Evolutionary conservation across 108 stramenopile genomes (phyloP).

Genomic region (Cyclotella atomus): DNA sequence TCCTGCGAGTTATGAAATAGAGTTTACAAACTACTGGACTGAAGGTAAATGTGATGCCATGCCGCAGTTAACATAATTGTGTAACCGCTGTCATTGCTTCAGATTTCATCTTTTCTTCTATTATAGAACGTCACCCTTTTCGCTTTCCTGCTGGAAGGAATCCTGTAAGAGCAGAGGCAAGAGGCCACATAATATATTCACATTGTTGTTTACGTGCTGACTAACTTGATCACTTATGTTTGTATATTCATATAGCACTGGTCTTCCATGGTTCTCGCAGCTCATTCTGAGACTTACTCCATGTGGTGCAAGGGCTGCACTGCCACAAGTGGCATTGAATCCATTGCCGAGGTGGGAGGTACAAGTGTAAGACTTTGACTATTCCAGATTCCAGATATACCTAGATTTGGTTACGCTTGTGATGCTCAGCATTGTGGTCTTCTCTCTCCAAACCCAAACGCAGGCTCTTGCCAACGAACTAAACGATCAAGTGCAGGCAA

Average conservation of each 20-base stretch:
- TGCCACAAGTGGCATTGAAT: slow-evolving; percentile 5
- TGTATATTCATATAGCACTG: too few relatives aligned
- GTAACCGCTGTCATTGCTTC: too few relatives aligned
- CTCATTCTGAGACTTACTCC: slow-evolving; percentile 1
- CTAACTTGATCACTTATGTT: too few relatives aligned
- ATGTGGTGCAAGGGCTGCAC: slow-evolving; percentile 13
- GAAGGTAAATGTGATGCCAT: too few relatives aligned
- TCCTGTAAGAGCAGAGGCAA: too few relatives aligned
- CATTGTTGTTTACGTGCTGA: too few relatives aligned
- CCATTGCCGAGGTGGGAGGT: neutral
- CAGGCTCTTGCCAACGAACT: neutral
- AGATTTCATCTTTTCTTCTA: too few relatives aligned
- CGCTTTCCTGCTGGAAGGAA: neutral
- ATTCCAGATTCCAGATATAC: neutral
- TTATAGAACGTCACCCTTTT: slow-evolving; percentile 9
- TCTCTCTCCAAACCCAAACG: too few relatives aligned
- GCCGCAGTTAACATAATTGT: too few relatives aligned
- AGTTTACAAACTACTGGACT: slow-evolving; percentile 1
- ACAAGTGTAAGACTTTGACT: neutral
- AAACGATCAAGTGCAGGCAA: neutral
- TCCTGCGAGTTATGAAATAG: neutral
- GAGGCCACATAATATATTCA: too few relatives aligned
- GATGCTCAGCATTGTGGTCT: neutral
- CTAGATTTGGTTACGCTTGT: neutral
- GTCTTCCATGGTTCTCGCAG: neutral